Evolutionary conservation across 2,329 filamentous ascomycete species (phyloP), one percentile per base, ranked within the genome.

Genomic region (Clonostachys chloroleuca): DNA sequence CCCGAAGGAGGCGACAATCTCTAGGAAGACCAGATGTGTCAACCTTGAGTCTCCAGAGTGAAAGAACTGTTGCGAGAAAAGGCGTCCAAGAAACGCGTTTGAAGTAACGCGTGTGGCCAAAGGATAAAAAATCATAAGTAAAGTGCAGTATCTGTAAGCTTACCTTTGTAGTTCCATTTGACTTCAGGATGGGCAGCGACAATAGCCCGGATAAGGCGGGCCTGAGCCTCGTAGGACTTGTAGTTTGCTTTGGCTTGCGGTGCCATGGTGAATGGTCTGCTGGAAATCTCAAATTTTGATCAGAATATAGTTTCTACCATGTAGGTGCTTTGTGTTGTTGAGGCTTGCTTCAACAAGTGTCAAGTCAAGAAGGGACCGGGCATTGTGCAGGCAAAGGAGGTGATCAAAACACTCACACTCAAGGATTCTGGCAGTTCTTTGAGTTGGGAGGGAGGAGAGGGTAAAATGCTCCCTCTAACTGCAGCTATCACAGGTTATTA

Each of bases 151-250:
- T 30, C 24, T 30, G 24, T 8, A 16, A 39, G 18, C 78, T 67
- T 73, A 86, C 82, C 80, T 56, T 76, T 78, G 61, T 78, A 84
- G 59, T 85, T 80, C 46, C 83, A 74, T 51, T 75, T 80, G 0
- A 78, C 56, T 0, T 68, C 66, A 0, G 75, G 75, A 46, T 79
- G 72, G 4, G 80, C 78, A 0, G 81, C 82, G 1, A 86, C 65
- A 20, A 85, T 75, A 6, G 82, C 81, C 2, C 80, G 75, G 4
- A 85, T 68, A 35, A 86, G 74, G 42, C 82, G 80, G 17, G 75
- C 73, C 53, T 81, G 78, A 0, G 77, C 70, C 60, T 85, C 81
- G 58, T 81, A 83, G 3, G 70, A 72, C 51, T 75, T 78, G 66
- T 83, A 85, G 54, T 81, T 83, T 13, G 77, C 70, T 47, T 72